A percentile compares a stretch with the other conserved stretches of the same genome.
phyloP scores from a whole-genome alignment of 164 flowering plant species.

The Hamamelis virginiana region DNA sequence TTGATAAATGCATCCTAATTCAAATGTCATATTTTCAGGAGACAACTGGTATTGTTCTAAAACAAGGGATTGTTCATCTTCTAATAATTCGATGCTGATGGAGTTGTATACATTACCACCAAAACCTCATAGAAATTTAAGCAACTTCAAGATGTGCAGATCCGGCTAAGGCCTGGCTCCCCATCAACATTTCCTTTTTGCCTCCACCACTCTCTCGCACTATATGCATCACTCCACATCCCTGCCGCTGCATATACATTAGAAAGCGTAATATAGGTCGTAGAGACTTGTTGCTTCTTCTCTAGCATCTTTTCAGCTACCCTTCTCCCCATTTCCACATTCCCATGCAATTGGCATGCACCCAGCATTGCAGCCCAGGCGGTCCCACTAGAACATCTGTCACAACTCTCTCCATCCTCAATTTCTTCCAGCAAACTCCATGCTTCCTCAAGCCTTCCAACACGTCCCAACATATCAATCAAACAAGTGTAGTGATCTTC shows the following conservation, averaged over 20 bases:
- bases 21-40: no score
- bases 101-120: no score
- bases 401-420: conserved; percentile 10
- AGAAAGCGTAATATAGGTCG: conserved; percentile 28
- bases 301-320: conserved; percentile 34
- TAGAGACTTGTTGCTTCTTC: conserved; percentile 27
- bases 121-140: not conserved
- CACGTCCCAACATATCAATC: conserved; percentile 41
- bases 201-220: conserved; percentile 28
- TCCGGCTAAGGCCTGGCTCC: conserved; percentile 34
- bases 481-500: conserved; percentile 40
- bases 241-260: conserved; percentile 40
- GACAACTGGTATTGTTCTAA: no score
- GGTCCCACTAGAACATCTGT: conserved; percentile 10
- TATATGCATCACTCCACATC: conserved; percentile 38
- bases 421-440: conserved; percentile 24
- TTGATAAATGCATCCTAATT: no score
- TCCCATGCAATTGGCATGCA: conserved; percentile 40
- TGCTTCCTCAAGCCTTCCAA: conserved; percentile 40
- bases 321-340: conserved; percentile 34
- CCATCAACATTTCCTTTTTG: conserved; percentile 3
- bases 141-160: conserved; percentile 8
- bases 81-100: no score
- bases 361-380: conserved; percentile 35
- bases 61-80: no score